Conservation (phyloP, 2,329 filamentous ascomycete species). For the Neonectria sp. region DNA sequence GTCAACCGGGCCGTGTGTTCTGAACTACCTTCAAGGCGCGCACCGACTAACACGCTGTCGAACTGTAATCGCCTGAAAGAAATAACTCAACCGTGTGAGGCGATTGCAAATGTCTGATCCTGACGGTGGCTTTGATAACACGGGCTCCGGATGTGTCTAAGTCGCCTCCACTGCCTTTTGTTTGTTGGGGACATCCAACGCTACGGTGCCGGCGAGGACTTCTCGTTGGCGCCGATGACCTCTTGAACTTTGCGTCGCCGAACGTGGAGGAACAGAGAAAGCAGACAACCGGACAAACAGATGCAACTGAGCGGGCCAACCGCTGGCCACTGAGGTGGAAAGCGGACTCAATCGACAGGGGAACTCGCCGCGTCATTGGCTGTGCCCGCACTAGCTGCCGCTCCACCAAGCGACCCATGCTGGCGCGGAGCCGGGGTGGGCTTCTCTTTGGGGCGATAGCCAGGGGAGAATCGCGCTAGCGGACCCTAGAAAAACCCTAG, state of each 20-base stretch:
- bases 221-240: not conserved
- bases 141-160: no score
- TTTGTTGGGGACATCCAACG: not conserved
- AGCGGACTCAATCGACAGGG: constrained; percentile 12
- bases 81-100: not conserved
- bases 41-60: no score
- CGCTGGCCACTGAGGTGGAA: not conserved
- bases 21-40: not conserved
- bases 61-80: not conserved
- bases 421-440: constrained; percentile 38
- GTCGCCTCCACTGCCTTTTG: not conserved
- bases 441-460: constrained; percentile 39
- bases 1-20: not conserved
- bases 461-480: constrained; percentile 36
- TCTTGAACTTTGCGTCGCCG: not conserved
- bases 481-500: constrained; percentile 1
- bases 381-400: constrained; percentile 5
- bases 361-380: constrained; percentile 21
- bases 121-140: no score
- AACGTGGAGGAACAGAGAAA: not conserved
- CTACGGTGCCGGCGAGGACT: not conserved
- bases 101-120: no score
- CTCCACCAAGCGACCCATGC: constrained; percentile 24
- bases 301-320: not conserved
- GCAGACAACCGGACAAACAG: not conserved